Percentiles rank a stretch among this genome's conserved stretches.
These are phyloP conservation scores for Dactylellina cionopaga DNA, from an alignment of 2,329 filamentous ascomycete genomes.

Conservation along the genomic window DNA sequence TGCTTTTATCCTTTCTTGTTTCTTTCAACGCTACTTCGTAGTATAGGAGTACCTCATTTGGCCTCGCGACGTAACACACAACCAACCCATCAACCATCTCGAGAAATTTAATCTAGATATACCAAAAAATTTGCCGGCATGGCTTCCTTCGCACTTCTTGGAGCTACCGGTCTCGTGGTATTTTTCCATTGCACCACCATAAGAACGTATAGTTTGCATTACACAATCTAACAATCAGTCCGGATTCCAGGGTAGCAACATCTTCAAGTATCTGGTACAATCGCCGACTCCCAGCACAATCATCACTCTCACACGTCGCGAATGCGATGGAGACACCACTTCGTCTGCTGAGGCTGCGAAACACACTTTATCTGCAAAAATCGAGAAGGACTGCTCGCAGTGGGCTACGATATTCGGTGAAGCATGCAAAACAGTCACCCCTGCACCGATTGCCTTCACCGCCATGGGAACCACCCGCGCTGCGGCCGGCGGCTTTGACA, in stretches of 20 bases:
- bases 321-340: conserved; percentile 66
- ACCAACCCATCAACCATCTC: too few relatives aligned
- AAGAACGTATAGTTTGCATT: neutral
- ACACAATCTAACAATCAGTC: conserved; percentile 25
- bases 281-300: conserved; percentile 61
- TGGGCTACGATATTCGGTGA: conserved; percentile 69
- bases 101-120: too few relatives aligned
- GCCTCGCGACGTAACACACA: too few relatives aligned
- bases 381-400: conserved; percentile 68
- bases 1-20: too few relatives aligned
- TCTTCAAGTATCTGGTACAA: conserved; percentile 69
- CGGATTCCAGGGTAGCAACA: conserved; percentile 70
- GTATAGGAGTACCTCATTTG: too few relatives aligned
- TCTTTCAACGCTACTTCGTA: too few relatives aligned
- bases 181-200: conserved; percentile 1
- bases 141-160: conserved; percentile 40
- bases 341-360: conserved; percentile 63
- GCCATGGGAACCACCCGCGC: conserved; percentile 82
- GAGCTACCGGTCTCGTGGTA: conserved; percentile 50
- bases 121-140: too few relatives aligned
- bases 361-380: conserved; percentile 61
- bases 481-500: conserved; percentile 77
- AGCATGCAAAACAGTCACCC: conserved; percentile 61
- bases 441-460: conserved; percentile 76
- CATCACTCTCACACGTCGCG: conserved; percentile 63